Evolutionary conservation across 192 early-diverging fungal genomes (phyloP), one percentile per base, ranked within the genome.

Genomic region (Anaeromyces robustus): DNA sequence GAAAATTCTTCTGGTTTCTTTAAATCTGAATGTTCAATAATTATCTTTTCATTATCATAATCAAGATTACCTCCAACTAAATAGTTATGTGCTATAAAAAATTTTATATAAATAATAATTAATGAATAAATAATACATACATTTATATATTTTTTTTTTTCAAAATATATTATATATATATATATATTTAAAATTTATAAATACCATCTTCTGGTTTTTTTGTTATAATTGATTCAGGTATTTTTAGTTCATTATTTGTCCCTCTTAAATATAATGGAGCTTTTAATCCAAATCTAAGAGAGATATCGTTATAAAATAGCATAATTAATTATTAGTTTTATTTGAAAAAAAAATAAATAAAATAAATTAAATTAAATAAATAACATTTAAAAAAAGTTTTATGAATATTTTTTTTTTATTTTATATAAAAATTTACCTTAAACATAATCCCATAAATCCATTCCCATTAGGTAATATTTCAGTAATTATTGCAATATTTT

Each of bases 211-310:
- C 77, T 6, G 79, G 77, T 28, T 85, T 85, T 26, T 85, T 88
- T 7, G 90, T 87, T 9, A 94, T 82, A 19, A 89, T 81, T 4
- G 93, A 93, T 30, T 90, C 82, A 0, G 93, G 91, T 29, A 93
- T 68, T 2, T 84, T 83, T 77, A 89, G 83, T 26, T 86, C 82
- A 0, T 90, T 90, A 18, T 87, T 84, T 79, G 85, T 89, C 77
- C 92, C 91, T 80, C 86, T 86, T 79, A 93, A 81, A 79, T 91
- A 92, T 14, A 94, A 91, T 19, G 92, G 91, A 1, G 92, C 92
- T 30, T 89, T 90, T 77, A 94, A 87, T 4, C 92, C 93, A 78
- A 92, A 89, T 30, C 88, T 90, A 83, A 30, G 85, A 80, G 29
- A 84, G 83, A 34, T 89, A 83, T 32, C 3, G 11, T 7, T 32